Conservation (phyloP, 306 rosid genomes). For the Vigna unguiculata region DNA sequence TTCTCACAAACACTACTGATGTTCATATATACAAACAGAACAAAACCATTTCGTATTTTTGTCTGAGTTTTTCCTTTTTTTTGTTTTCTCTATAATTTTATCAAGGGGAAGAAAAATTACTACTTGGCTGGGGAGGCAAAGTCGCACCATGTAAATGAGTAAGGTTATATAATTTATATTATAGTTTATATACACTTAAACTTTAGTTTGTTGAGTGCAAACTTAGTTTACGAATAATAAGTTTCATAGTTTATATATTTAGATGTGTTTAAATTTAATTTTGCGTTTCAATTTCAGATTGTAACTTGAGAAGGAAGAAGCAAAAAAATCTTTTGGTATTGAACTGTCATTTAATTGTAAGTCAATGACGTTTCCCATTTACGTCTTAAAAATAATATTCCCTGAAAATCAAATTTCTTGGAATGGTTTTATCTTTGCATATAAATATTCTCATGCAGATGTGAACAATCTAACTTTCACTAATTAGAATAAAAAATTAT, state of each 20-base stretch:
- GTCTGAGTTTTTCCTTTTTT: neutral
- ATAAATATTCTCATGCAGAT: too few relatives aligned
- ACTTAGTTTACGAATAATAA: neutral
- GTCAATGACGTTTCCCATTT: too few relatives aligned
- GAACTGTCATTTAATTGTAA: neutral
- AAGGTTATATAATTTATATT: neutral
- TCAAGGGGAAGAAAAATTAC: neutral
- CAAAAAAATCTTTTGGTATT: neutral
- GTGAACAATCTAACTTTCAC: too few relatives aligned
- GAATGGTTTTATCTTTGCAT: too few relatives aligned
- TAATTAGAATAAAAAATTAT: too few relatives aligned
- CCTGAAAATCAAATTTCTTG: too few relatives aligned
- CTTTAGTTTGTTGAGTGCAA: too few relatives aligned
- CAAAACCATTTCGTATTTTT: neutral
- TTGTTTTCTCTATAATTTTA: neutral
- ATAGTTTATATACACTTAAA: too few relatives aligned
- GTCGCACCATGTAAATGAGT: neutral
- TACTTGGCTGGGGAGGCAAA: slow-evolving; percentile 4
- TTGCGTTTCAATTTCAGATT: neutral
- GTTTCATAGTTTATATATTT: neutral
- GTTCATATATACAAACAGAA: too few relatives aligned
- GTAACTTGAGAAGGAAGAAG: neutral
- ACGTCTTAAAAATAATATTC: too few relatives aligned
- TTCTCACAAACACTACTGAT: neutral
- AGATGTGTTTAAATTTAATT: neutral